Base-by-base conservation (phyloP, 805 yeast species). In the Kluyveromyces siamensis region DNA sequence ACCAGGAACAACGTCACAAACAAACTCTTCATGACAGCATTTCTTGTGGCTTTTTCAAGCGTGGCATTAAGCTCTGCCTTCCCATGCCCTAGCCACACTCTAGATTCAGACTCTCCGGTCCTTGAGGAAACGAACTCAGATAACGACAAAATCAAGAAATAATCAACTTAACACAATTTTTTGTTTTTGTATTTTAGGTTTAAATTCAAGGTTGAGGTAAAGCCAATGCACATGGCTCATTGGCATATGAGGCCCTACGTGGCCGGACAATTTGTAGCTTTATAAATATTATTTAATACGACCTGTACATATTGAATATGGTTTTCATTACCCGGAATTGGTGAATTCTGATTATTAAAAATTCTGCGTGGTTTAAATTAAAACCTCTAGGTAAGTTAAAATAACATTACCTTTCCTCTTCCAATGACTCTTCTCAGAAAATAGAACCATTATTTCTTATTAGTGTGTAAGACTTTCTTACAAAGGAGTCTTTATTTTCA, bases 11-110 rank as follows among this genome's bases (percentile, higher is more conserved):
- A 67, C 55, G 66, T 79, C 48, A 76, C 82, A 9, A 71, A 75
- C 53, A 75, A 76, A 44, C 58, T 80, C 50, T 80, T 79, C 65
- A 68, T 75, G 50, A 74, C 83, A 25, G 79, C 86, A 7, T 80
- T 80, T 56, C 79, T 82, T 10, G 75, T 79, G n/a, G 80, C 83
- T 41, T 77, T 80, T 43, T 59, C 68, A 19, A 68, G 73, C 2
- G 76, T 72, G 13, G 73, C 74, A 1, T 56, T 70, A 27, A 63
- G 72, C n/a, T 67, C 75, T 6, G 60, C 67, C 30, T 55, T 71
- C 42, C 75, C 75, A 40, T 71, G 75, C 52, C 74, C 74, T 30
- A 74, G 73, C 6, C 73, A 71, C 50, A 56, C 72, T 17, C 59
- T 69, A 46, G 71, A 67, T 48, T 67, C 72, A 40, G 74, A 71